Evolutionary conservation across 768 basidiomycete species (phyloP), one percentile per base, ranked within the genome.

Genomic region (Phanerochaete carnosa): DNA sequence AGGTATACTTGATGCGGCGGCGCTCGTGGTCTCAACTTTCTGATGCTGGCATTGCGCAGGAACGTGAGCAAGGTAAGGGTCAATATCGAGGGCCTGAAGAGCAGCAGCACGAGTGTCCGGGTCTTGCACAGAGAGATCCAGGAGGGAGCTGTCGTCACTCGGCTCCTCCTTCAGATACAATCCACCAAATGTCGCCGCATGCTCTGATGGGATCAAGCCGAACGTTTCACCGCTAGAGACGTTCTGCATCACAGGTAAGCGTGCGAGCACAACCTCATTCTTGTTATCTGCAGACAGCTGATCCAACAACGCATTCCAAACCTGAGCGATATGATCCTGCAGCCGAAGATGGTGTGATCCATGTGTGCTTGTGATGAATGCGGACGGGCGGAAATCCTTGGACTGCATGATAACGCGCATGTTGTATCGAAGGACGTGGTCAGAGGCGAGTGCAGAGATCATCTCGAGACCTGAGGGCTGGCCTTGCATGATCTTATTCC

Each of bases 321-420:
- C 37, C 50, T 49, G 49, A 1, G 63, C 66, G 33, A 65, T 61
- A 35, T 58, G 43, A 53, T 66, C 57, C 47, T 64, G 63, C 9
- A 72, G 65, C 6, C 19, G 7, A 25, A 70, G 16, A 45, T 72
- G 72, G 54, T 73, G 71, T 1, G 65, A 71, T 15, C 72, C 71
- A 1, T 61, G 13, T 1, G 60, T 59, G 9, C 7, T 35, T 6
- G 7, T 6, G 7, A 35, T 13, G 32, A 70, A 70, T 7, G 64
- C 26, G 0, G 43, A 11, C 1, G 46, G 5, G 2, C 46, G 16
- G 2, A 2, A 23, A 32, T 59, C 15, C 8, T 43, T 35, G 23
- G 37, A 46, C 32, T 51, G 19, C 28, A 45, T n/a, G 22, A 58
- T 65, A 1, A 69, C 32, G 1, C 61, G 57, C 1, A 68, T n/a